A percentile compares a stretch with the other conserved stretches of the same genome.
These are phyloP conservation scores for Fusarium mangiferae DNA, from an alignment of 2,329 filamentous ascomycete species.

Conservation along the genomic window DNA sequence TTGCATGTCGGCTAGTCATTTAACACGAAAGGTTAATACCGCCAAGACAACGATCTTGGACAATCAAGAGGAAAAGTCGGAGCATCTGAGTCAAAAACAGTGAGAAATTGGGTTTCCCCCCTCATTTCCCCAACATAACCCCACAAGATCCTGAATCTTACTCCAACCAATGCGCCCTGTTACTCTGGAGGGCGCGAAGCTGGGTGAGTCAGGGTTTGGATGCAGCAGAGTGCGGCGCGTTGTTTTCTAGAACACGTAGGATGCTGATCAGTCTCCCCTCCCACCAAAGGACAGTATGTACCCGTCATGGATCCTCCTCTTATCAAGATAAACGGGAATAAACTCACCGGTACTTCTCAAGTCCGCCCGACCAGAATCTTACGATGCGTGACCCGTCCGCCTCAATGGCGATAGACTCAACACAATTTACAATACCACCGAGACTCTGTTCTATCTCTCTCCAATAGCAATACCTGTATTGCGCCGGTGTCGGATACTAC, in stretches of 20 bases:
- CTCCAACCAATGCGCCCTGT: constrained; percentile 11
- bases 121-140: constrained; percentile 31
- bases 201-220: constrained; percentile 1
- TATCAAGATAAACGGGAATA: constrained; percentile 1
- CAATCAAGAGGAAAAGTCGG: constrained; percentile 26
- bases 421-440: not conserved
- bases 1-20: not conserved
- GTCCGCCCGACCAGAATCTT: constrained; percentile 7
- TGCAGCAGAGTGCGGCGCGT: not conserved
- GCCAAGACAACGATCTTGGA: constrained; percentile 19
- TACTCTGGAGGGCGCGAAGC: not conserved
- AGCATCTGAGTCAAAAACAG: constrained; percentile 10
- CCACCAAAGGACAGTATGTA: not conserved
- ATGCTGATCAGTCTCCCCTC: not conserved
- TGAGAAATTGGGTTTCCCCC: constrained; percentile 7
- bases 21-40: not conserved
- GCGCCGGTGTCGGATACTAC: constrained; percentile 21
- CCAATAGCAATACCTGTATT: constrained; percentile 9
- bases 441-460: not conserved
- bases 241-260: constrained; percentile 13
- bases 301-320: not conserved
- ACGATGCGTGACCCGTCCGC: not conserved
- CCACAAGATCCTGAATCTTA: constrained; percentile 16
- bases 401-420: not conserved
- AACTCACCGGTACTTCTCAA: not conserved